Conservation (phyloP, 1,284 basidiomycete species). For the Megacollybia platyphylla region DNA sequence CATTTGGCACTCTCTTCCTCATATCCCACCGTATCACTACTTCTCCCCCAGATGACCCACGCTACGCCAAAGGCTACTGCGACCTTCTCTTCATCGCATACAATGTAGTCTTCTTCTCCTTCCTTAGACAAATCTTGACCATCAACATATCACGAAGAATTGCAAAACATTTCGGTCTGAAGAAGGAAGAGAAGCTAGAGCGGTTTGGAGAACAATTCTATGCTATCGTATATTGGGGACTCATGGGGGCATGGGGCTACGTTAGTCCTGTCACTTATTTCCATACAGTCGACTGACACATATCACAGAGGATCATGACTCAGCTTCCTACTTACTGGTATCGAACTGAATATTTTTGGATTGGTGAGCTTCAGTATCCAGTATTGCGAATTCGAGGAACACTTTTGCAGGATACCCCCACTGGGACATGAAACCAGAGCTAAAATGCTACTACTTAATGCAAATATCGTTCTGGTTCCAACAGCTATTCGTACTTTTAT, state of each 20-base stretch:
- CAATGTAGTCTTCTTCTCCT: conserved; percentile 87
- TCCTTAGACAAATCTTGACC: conserved; percentile 73
- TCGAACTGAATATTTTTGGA: conserved; percentile 73
- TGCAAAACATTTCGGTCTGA: conserved; percentile 61
- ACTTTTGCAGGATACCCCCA: conserved; percentile 63
- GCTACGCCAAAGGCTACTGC: conserved; percentile 68
- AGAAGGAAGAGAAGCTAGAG: conserved; percentile 54
- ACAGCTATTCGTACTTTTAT: conserved; percentile 79
- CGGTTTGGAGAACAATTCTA: conserved; percentile 90
- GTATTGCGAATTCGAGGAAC: conserved; percentile 2
- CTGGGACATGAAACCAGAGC: conserved; percentile 74
- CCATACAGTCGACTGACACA: conserved; percentile 1
- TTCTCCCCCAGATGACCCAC: conserved; percentile 38
- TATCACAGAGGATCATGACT: conserved; percentile 68
- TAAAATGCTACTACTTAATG: conserved; percentile 90
- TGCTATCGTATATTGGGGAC: conserved; percentile 68
- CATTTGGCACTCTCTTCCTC: conserved; percentile 66
- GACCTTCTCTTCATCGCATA: conserved; percentile 82
- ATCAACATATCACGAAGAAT: conserved; percentile 62
- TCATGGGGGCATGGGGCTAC: conserved; percentile 65
- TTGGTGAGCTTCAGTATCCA: conserved; percentile 29
- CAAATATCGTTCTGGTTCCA: conserved; percentile 91
- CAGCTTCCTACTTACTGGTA: conserved; percentile 88
- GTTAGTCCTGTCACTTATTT: conserved; percentile 33
- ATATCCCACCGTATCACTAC: conserved; percentile 58